Evolutionary conservation across 306 rosid genomes (phyloP).

Genomic region (Crataegus laevigata): DNA sequence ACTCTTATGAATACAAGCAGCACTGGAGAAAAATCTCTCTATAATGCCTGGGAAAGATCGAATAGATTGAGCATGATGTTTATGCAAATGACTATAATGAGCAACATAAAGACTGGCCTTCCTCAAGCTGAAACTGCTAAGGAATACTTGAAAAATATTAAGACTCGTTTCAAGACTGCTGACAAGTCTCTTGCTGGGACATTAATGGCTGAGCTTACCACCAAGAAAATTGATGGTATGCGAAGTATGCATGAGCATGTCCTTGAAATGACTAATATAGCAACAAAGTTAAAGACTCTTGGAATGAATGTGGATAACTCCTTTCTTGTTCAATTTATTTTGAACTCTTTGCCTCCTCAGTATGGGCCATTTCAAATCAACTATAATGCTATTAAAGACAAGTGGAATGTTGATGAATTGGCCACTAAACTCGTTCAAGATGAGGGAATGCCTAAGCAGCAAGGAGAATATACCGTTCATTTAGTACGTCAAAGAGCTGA

Average conservation of each 20-base stretch:
- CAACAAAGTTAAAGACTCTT: neutral
- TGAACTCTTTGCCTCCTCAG: neutral
- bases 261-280: neutral
- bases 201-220: neutral
- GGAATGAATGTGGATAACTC: neutral
- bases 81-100: too few species aligned
- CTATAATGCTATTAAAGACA: conserved; percentile 11
- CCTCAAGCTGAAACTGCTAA: neutral
- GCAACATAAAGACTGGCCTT: neutral
- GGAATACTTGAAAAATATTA: neutral
- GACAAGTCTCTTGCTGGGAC: too few species aligned
- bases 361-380: conserved; percentile 14
- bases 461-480: too few species aligned
- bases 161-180: too few species aligned
- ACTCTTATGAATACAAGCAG: too few species aligned
- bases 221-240: neutral
- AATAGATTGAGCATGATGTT: too few species aligned
- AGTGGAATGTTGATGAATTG: conserved; percentile 4
- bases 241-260: conserved; percentile 11
- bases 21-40: too few species aligned
- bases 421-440: neutral
- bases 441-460: neutral
- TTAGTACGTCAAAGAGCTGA: too few species aligned
- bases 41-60: too few species aligned
- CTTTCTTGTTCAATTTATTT: conserved; percentile 6